These are phyloP conservation scores for Naganishia liquefaciens DNA, from an alignment of 1,284 basidiomycete species.

Conservation along the genomic window DNA sequence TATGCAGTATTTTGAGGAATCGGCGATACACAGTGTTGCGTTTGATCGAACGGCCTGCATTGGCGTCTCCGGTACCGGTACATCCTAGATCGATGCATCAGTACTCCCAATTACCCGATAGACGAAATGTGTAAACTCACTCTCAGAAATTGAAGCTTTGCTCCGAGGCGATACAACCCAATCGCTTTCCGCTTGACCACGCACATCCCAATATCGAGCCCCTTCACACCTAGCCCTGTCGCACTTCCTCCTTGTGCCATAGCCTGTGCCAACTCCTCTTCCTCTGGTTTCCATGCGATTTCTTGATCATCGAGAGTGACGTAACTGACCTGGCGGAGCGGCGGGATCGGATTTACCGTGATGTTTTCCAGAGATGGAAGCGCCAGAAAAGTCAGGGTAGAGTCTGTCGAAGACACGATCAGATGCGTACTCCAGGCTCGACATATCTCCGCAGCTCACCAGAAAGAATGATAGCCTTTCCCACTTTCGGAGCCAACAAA, in stretches of 20 bases:
- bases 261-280: constrained; percentile 51
- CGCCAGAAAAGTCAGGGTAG: constrained; percentile 73
- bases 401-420: constrained; percentile 58
- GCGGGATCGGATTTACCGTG: constrained; percentile 63
- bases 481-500: constrained; percentile 71
- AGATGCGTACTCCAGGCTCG: constrained; percentile 1
- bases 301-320: constrained; percentile 74
- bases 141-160: constrained; percentile 65
- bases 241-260: constrained; percentile 5
- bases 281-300: constrained; percentile 64
- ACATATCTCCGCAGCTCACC: constrained; percentile 56
- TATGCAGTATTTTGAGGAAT: constrained; percentile 69
- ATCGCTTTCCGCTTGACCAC: constrained; percentile 72
- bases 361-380: constrained; percentile 75
- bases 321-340: constrained; percentile 73
- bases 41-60: constrained; percentile 67
- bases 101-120: neutral
- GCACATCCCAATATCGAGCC: constrained; percentile 71
- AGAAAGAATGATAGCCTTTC: constrained; percentile 68
- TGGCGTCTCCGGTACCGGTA: constrained; percentile 69
- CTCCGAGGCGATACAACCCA: constrained; percentile 66
- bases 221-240: constrained; percentile 35
- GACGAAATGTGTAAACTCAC: constrained; percentile 45
- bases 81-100: constrained; percentile 62
- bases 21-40: constrained; percentile 70